These are phyloP conservation scores for Eucalyptus leucophloia DNA, from an alignment of 345 rosid species.

Conservation along the genomic window DNA sequence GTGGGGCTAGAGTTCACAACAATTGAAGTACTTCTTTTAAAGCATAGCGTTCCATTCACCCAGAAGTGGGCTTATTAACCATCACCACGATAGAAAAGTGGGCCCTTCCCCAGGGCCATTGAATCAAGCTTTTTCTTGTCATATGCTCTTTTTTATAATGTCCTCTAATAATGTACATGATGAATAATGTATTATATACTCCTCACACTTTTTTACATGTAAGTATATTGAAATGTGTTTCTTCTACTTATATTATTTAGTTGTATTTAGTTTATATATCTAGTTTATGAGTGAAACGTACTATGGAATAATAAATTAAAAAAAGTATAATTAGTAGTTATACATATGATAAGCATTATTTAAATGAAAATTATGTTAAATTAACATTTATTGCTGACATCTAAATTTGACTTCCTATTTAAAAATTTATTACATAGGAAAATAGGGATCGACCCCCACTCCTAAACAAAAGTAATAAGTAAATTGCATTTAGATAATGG, in stretches of 20 bases:
- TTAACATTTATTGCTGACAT: neutral
- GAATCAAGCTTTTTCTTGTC: neutral
- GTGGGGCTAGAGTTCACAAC: neutral
- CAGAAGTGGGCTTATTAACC: neutral
- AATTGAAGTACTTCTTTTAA: neutral
- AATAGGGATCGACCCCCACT: neutral
- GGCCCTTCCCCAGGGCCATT: neutral
- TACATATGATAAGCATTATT: neutral
- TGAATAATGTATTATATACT: neutral
- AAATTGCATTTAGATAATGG: neutral
- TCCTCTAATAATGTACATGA: neutral
- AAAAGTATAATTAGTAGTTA: neutral
- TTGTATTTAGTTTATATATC: neutral
- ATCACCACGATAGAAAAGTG: neutral
- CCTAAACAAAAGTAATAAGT: neutral
- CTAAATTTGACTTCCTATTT: neutral
- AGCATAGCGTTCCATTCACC: neutral
- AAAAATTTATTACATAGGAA: too few relatives aligned
- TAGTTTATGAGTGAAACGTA: neutral
- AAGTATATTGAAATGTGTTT: neutral
- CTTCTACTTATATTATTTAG: neutral
- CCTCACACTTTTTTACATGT: neutral
- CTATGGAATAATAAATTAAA: neutral
- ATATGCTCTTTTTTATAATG: neutral
- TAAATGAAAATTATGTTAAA: neutral